phyloP scores from a whole-genome alignment of 331 rosid genomes.

The Cydonia oblonga region DNA sequence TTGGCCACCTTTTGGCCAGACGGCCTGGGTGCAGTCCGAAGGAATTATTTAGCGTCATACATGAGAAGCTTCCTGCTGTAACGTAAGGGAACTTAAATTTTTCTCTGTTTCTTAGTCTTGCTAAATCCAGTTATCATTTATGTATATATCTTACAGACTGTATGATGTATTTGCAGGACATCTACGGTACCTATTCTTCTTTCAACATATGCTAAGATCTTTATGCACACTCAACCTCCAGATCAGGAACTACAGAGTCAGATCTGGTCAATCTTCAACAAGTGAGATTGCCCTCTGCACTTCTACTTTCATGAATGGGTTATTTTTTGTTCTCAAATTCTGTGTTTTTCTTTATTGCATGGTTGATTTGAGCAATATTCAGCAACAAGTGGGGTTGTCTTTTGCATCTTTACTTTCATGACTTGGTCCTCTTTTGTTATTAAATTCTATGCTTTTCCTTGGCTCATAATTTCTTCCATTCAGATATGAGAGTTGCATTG shows the following conservation, averaged over 20 bases:
- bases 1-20: conserved; percentile 90
- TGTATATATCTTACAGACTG: conserved; percentile 12
- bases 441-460: conserved; percentile 14
- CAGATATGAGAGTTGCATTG: conserved; percentile 97
- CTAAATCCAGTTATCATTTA: conserved; percentile 1
- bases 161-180: conserved; percentile 49
- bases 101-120: neutral
- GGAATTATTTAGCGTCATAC: conserved; percentile 75
- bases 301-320: conserved; percentile 2
- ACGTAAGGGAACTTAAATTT: conserved; percentile 49
- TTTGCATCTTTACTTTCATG: conserved; percentile 4
- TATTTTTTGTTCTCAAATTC: conserved; percentile 3
- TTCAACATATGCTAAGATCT: conserved; percentile 92
- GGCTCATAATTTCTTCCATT: conserved; percentile 14
- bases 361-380: conserved; percentile 32
- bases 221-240: conserved; percentile 96
- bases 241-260: conserved; percentile 93
- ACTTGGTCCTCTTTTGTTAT: conserved; percentile 4
- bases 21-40: conserved; percentile 86
- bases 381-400: conserved; percentile 56
- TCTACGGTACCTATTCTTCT: conserved; percentile 84
- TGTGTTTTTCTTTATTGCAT: conserved; percentile 1
- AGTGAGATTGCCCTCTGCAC: conserved; percentile 46
- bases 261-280: conserved; percentile 86
- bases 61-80: conserved; percentile 96